A percentile compares a stretch with the other conserved stretches of the same genome.
These are phyloP conservation scores for Psilocybe mexicana DNA, from an alignment of 1,284 basidiomycete genomes.

Conservation along the genomic window DNA sequence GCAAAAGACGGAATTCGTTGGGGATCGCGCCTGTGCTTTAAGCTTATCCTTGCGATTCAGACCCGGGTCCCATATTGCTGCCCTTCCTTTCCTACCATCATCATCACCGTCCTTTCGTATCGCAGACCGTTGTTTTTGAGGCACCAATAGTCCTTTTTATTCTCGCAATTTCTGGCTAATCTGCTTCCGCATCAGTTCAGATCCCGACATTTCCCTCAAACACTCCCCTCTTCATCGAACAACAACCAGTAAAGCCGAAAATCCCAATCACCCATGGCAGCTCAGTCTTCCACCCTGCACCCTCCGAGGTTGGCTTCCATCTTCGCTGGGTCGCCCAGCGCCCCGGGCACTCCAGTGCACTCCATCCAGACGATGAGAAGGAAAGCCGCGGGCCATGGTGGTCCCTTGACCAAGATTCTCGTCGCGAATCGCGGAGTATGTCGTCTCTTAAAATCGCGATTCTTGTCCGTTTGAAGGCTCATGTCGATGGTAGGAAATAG, in stretches of 20 bases:
- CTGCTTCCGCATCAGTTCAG: conserved; percentile 6
- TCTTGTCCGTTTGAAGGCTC: neutral
- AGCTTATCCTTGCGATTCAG: neutral
- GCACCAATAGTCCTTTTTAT: neutral
- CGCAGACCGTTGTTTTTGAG: neutral
- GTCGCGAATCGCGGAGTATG: conserved; percentile 94
- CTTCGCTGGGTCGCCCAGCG: conserved; percentile 71
- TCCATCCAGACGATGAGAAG: conserved; percentile 91
- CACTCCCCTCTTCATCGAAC: conserved; percentile 6
- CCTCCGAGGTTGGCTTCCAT: conserved; percentile 72
- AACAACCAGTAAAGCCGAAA: conserved; percentile 11
- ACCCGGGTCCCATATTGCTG: neutral
- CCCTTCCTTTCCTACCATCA: neutral
- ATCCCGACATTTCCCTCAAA: conserved; percentile 7
- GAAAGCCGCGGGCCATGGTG: conserved; percentile 88
- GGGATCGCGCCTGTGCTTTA: neutral
- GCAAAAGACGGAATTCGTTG: neutral
- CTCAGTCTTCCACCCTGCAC: conserved; percentile 51
- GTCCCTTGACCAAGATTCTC: conserved; percentile 90
- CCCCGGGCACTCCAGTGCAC: conserved; percentile 78
- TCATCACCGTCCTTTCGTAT: neutral
- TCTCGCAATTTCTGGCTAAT: neutral
- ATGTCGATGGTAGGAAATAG: conserved; percentile 79
- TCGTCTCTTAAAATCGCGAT: conserved; percentile 20
- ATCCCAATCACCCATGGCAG: conserved; percentile 40